Base-by-base conservation (phyloP, 2,329 filamentous ascomycete genomes). In the Ophiostoma populinum region DNA sequence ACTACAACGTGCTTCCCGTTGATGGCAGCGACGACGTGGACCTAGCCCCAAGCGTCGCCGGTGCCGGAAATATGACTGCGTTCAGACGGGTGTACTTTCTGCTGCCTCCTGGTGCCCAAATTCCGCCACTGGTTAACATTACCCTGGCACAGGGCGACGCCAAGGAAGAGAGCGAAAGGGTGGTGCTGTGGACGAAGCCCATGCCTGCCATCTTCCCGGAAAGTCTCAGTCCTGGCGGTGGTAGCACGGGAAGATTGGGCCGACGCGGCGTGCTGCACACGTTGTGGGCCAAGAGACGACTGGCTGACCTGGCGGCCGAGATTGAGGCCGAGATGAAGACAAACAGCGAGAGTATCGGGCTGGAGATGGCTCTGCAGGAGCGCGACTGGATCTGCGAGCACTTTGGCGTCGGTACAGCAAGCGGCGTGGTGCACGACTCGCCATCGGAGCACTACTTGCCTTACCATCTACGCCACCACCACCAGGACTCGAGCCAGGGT, bases 191-290 rank as follows among this genome's bases (percentile, higher is more conserved):
- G 27, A 75, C 85, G 10, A 86, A 86, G 49, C 81, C 83, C 1
- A 61, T 92, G 34, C 85, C 85, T 0, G 85, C 85, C 21, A 87
- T 93, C 44, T 93, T 87, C 49, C 76, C 81, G 1, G 71, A 77
- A 0, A 76, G 78, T 40, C 61, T 92, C 17, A 77, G 79, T 2
- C 66, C 68, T 4, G 76, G 70, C 16, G 70, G 70, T n/a, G n/a
- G n/a, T n/a, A n/a, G n/a, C n/a, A n/a, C n/a, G n/a, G n/a, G n/a
- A n/a, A 10, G 63, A 70, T 17, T 62, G 73, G 13, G 69, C 74
- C 1, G 80, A 47, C 79, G 81, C 42, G 85, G 85, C 2, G 81
- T 92, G 2, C 56, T 93, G 40, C 86, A 92, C 51, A 92, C 82
- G 2, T 73, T 87, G 39, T 94, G 86, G 83, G 86, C 81, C 13